Base-by-base conservation (phyloP, 2,329 filamentous ascomycete genomes). In the Teratosphaeria pseudoeucalypti region DNA sequence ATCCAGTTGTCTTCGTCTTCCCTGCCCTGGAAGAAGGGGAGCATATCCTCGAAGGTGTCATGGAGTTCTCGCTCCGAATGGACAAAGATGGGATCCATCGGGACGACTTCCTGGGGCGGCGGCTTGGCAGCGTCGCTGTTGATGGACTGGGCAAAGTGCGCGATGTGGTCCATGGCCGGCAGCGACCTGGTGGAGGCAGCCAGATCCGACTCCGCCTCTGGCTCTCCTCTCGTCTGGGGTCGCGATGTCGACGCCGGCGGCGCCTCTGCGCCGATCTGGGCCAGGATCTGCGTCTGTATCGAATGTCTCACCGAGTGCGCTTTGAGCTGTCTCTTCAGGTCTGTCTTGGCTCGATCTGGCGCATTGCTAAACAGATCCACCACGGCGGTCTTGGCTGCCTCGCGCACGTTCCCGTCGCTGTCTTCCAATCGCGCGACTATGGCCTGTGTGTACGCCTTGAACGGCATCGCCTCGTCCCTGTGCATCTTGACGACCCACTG, bases 1-100 rank as follows among this genome's bases (percentile, higher is more conserved):
- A 89, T 73, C 92, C 92, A 97, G 70, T 97, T 97, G 61, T 89
- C 85, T 71, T 97, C 92, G 0, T 88, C 85, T 76, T 97, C 92
- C 71, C 81, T 90, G 57, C 92, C 92, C 65, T 96, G 91, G 63
- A 96, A 96, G 71, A 82, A 82, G 57, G 81, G 80, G 34, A 86
- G 79, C 89, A 97, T 96, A 34, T 89, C 86, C 64, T 84, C 85
- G 71, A 96, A 85, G 1, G 88, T 85, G 29, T 95, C 91, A 61
- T 96, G 92, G n/a, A 97, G 78, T 70, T 96, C 91, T 66, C 90
- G 83, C 65, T 87, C 81, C 1, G 91, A 92, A 67, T 92, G 90
- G 59, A 96, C 85, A 70, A 92, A 91, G 32, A 88, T 78, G 2
- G 92, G 90, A 58, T 95, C 90, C 66, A 95, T 83, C 3, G 80